phyloP scores from a whole-genome alignment of 192 early-diverging fungal genomes.

The Entomortierella beljakovae region DNA sequence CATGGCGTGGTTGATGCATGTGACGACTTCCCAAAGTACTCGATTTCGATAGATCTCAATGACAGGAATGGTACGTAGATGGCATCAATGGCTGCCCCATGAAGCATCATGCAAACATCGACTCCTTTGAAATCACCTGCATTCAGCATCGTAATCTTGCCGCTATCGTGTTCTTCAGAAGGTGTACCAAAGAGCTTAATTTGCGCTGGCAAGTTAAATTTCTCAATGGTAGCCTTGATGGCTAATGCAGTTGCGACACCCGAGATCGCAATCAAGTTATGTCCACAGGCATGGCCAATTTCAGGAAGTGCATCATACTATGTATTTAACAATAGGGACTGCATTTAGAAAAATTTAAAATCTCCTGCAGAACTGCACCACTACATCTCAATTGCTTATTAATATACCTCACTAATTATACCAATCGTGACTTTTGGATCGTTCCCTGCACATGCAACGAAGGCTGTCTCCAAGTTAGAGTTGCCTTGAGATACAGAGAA shows the following conservation, averaged over 20 bases:
- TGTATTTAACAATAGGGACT: no score
- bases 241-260: constrained; percentile 74
- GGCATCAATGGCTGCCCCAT: constrained; percentile 68
- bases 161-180: constrained; percentile 69
- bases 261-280: constrained; percentile 81
- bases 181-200: constrained; percentile 86
- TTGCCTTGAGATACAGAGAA: constrained; percentile 69
- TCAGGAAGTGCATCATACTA: constrained; percentile 76
- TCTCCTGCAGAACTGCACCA: no score
- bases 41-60: constrained; percentile 58
- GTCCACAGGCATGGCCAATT: constrained; percentile 76
- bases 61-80: constrained; percentile 62
- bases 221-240: constrained; percentile 46
- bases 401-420: constrained; percentile 36
- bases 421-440: constrained; percentile 24
- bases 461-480: constrained; percentile 78
- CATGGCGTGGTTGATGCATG: constrained; percentile 74
- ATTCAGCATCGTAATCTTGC: constrained; percentile 80
- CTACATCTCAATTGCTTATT: neutral
- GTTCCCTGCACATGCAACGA: constrained; percentile 62
- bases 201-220: constrained; percentile 60
- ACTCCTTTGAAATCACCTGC: constrained; percentile 77
- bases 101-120: constrained; percentile 86
- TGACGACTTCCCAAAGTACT: constrained; percentile 79
- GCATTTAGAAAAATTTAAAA: neutral